These are phyloP conservation scores for Beauveria pseudobassiana DNA, from an alignment of 2,329 filamentous ascomycete species.

Conservation along the genomic window DNA sequence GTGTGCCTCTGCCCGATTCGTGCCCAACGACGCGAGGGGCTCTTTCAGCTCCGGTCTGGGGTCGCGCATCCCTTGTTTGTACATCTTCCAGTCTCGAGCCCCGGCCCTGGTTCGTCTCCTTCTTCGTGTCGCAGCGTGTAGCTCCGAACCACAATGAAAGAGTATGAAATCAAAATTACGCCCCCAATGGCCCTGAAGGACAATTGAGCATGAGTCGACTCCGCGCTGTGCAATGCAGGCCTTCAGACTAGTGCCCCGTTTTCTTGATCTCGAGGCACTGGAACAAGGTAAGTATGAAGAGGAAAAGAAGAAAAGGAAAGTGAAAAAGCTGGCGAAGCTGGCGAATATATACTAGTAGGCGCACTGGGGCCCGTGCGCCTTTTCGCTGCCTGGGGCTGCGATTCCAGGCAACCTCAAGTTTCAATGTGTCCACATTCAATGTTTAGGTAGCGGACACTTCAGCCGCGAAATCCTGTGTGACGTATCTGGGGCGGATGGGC, in stretches of 20 bases:
- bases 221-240: slow-evolving; percentile 49
- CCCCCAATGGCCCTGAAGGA: slow-evolving; percentile 44
- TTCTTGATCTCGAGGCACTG: slow-evolving; percentile 36
- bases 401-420: background rate
- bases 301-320: slow-evolving; percentile 22
- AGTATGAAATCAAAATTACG: slow-evolving; percentile 38
- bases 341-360: slow-evolving; percentile 17
- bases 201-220: slow-evolving; percentile 40
- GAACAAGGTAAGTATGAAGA: slow-evolving; percentile 47
- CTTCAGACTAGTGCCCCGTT: slow-evolving; percentile 32
- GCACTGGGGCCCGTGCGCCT: slow-evolving; percentile 17
- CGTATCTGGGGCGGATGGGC: background rate
- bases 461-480: background rate
- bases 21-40: too few species aligned
- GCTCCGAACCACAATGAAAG: slow-evolving; percentile 38
- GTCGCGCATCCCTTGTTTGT: too few species aligned
- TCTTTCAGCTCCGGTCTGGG: too few species aligned
- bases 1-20: too few species aligned
- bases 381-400: slow-evolving; percentile 13
- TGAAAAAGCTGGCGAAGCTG: slow-evolving; percentile 8
- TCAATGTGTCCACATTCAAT: too few species aligned
- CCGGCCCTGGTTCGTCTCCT: slow-evolving; percentile 17
- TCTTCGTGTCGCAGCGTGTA: slow-evolving; percentile 35
- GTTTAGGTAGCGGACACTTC: background rate
- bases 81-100: background rate